phyloP scores from a whole-genome alignment of 2,329 filamentous ascomycete species.

The Aureobasidium sp. region DNA sequence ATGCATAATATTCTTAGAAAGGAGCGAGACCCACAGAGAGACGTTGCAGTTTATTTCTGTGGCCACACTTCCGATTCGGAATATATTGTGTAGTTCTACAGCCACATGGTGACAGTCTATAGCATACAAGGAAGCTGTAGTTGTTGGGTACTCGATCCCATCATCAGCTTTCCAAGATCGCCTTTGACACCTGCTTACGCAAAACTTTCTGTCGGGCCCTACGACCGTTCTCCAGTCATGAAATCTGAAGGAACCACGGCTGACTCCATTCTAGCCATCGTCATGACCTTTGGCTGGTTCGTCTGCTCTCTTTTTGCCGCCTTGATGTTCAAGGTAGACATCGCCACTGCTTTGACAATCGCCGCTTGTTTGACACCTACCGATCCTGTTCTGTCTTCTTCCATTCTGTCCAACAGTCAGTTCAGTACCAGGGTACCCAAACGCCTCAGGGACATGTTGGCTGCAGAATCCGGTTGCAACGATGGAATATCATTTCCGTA shows the following conservation, averaged over 20 bases:
- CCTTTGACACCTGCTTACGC: neutral
- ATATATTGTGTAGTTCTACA: too few species aligned
- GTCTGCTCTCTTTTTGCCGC: slow-evolving; percentile 40
- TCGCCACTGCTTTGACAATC: slow-evolving; percentile 41
- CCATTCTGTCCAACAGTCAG: slow-evolving; percentile 44
- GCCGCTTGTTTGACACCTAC: slow-evolving; percentile 49
- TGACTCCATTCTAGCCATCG: slow-evolving; percentile 29
- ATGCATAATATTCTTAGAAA: too few species aligned
- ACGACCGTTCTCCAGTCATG: neutral
- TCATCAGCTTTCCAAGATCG: neutral
- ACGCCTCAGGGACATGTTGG: slow-evolving; percentile 42
- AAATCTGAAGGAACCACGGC: neutral
- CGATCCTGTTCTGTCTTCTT: slow-evolving; percentile 47
- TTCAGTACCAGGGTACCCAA: slow-evolving; percentile 45
- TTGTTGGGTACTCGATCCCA: neutral
- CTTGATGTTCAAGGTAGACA: slow-evolving; percentile 37
- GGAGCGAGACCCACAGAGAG: too few species aligned
- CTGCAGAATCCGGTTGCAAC: slow-evolving; percentile 48
- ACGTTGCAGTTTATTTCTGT: too few species aligned
- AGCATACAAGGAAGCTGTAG: too few species aligned
- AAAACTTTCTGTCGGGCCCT: neutral
- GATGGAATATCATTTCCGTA: slow-evolving; percentile 46
- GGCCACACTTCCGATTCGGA: too few species aligned
- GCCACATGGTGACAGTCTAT: too few species aligned
- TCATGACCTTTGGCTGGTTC: slow-evolving; percentile 43